A percentile compares a stretch with the other conserved stretches of the same genome.
Evolutionary conservation across 1,284 basidiomycete species (phyloP).

Genomic region (Ceratobasidium sp.): DNA sequence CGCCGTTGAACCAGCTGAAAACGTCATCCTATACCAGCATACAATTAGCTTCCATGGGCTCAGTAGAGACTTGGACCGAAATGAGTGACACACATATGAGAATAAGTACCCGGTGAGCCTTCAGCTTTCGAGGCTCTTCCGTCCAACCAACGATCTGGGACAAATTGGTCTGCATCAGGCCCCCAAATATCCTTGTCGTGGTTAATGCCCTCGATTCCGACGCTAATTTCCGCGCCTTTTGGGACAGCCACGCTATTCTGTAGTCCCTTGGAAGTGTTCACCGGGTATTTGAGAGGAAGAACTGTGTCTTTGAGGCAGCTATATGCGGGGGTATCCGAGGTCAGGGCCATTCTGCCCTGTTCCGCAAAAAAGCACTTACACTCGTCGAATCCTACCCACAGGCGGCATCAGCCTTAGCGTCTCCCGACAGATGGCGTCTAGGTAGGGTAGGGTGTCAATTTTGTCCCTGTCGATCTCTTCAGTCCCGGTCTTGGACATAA

Average conservation of each 20-base stretch:
- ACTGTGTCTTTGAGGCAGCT: conserved; percentile 18
- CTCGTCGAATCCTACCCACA: conserved; percentile 73
- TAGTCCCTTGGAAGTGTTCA: conserved; percentile 4
- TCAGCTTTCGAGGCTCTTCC: conserved; percentile 12
- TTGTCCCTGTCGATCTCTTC: conserved; percentile 49
- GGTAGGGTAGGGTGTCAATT: conserved; percentile 60
- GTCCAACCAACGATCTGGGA: conserved; percentile 18
- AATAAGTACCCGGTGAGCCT: conserved; percentile 14
- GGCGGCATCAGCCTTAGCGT: conserved; percentile 73
- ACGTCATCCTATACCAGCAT: conserved; percentile 14
- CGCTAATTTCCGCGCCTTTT: conserved; percentile 49
- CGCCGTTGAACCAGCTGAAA: conserved; percentile 8
- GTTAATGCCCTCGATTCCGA: conserved; percentile 33
- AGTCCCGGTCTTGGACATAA: conserved; percentile 51
- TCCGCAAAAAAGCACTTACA: conserved; percentile 49
- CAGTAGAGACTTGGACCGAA: neutral
- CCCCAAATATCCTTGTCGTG: conserved; percentile 21
- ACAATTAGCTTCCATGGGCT: neutral
- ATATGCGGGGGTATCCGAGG: too few relatives aligned
- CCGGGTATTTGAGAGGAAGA: conserved; percentile 9
- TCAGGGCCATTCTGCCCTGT: neutral
- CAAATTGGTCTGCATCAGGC: neutral
- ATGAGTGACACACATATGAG: neutral
- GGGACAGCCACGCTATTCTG: conserved; percentile 26
- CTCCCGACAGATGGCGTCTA: conserved; percentile 77